These are phyloP conservation scores for Trichophyton schoenleinii DNA, from an alignment of 2,329 filamentous ascomycete species.

Conservation along the genomic window DNA sequence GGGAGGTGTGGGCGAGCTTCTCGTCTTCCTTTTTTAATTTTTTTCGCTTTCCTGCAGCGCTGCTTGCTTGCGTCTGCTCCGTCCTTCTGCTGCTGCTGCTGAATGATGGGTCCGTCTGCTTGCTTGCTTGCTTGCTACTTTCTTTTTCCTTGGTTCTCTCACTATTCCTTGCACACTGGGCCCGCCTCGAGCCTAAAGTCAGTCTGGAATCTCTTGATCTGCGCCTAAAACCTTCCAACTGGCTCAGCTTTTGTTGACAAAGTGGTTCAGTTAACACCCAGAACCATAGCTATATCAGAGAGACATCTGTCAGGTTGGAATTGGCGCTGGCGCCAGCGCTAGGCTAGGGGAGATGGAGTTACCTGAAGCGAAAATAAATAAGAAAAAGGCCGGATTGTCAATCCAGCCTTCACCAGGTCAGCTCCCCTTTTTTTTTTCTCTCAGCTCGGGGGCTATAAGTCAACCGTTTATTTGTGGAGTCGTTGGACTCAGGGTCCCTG, in stretches of 20 bases:
- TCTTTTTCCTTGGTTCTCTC: constrained; percentile 2
- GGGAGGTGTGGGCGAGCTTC: constrained; percentile 5
- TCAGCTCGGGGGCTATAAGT: not conserved
- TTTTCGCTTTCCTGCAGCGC: not conserved
- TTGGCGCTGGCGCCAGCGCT: not conserved
- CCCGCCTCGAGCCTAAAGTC: constrained; percentile 5
- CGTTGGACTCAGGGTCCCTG: not conserved
- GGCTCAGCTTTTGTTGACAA: not conserved
- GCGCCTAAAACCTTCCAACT: constrained; percentile 1
- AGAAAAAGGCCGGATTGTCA: not conserved
- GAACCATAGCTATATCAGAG: constrained; percentile 1
- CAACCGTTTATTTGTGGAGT: constrained; percentile 2
- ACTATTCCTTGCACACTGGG: constrained; percentile 3
- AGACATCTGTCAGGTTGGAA: not conserved
- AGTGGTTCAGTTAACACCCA: not conserved
- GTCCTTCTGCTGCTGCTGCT: not conserved
- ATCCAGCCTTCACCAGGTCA: not conserved
- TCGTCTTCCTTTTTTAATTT: not conserved
- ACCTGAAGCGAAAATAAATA: not conserved
- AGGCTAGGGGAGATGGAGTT: constrained; percentile 2
- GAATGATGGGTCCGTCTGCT: not conserved
- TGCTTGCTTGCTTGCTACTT: not conserved
- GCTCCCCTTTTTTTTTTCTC: not conserved
- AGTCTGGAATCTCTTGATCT: constrained; percentile 5
- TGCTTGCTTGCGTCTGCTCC: not conserved